Base-by-base conservation (phyloP, 768 basidiomycete species). In the Tylopilus sp. region DNA sequence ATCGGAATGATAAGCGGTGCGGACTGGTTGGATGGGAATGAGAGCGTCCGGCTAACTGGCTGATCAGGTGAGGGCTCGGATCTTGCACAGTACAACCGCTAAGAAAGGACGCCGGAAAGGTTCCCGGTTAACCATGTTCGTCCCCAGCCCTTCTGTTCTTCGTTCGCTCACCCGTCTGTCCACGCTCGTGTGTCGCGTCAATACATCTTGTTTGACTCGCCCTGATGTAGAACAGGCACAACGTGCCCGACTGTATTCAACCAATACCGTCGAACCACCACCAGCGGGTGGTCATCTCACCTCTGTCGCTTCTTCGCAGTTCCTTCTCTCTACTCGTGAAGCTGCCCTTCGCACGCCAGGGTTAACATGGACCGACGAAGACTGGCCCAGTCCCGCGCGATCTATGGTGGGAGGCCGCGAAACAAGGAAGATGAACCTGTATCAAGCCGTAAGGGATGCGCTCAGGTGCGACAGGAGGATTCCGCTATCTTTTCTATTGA, bases 381-480 rank as follows among this genome's bases (percentile, higher is more conserved):
- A 81, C 46, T 31, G 33, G 16, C 69, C 72, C 17, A 72, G 68
- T 7, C 69, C 78, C 13, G 57, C 76, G 44, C 72, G 69, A 38
- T 72, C 72, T 31, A 76, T 82, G 34, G 72, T 86, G 14, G 89
- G 83, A 19, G 90, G 89, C 16, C 80, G 89, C 46, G 89, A 92
- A 71, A 95, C 92, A 21, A 82, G 92, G 59, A 93, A 94, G 74
- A 96, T 96, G 92, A 98, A 98, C 66, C 75, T 87, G 59, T 97
- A 93, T 70, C 94, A 97, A 67, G 90, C 95, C 2, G 81, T 98
- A 14, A 79, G 95, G 43, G 92, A 96, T 67, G 92, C 92, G 3
- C 81, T 97, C 76, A 87, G 86, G 89, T 87, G 61, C 45, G 72
- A 59, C 24, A 24, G 24, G 28, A 46, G 42, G 7, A 7, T 17